These are phyloP conservation scores for Heimioporus sp. DNA, from an alignment of 768 basidiomycete genomes.

Conservation along the genomic window DNA sequence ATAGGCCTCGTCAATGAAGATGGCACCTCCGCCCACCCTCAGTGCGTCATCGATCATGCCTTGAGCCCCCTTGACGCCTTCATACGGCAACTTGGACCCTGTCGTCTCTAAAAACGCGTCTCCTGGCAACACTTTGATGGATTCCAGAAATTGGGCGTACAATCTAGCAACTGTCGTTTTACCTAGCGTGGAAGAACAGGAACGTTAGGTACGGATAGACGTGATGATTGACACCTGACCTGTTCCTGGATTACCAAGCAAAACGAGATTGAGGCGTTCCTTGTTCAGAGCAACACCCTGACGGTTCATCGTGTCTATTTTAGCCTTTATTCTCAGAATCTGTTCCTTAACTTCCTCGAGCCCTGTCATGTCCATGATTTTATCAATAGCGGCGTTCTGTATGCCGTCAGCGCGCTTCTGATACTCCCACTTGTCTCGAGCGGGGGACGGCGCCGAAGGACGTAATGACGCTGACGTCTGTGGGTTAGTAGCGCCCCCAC, in stretches of 20 bases:
- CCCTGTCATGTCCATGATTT: slow-evolving; percentile 68
- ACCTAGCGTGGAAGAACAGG: slow-evolving; percentile 35
- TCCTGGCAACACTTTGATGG: slow-evolving; percentile 53
- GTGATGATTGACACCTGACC: slow-evolving; percentile 37
- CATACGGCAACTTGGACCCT: slow-evolving; percentile 56
- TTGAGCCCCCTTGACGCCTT: slow-evolving; percentile 54
- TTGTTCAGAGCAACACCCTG: slow-evolving; percentile 51
- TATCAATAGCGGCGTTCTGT: slow-evolving; percentile 53
- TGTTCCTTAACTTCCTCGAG: slow-evolving; percentile 63
- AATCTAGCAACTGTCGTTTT: slow-evolving; percentile 70
- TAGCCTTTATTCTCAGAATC: slow-evolving; percentile 56
- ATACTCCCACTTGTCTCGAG: slow-evolving; percentile 52
- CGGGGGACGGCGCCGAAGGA: slow-evolving; percentile 30
- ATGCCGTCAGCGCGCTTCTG: slow-evolving; percentile 56
- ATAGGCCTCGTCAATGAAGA: slow-evolving; percentile 77
- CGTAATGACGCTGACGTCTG: background rate
- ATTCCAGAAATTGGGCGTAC: slow-evolving; percentile 63
- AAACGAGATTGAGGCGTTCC: slow-evolving; percentile 59
- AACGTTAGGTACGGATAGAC: background rate
- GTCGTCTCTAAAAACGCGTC: slow-evolving; percentile 59
- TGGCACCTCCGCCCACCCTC: slow-evolving; percentile 57
- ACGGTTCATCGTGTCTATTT: slow-evolving; percentile 52
- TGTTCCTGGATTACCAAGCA: slow-evolving; percentile 75
- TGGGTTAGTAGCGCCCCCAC: too few relatives aligned
- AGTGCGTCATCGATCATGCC: slow-evolving; percentile 50